A percentile compares a stretch with the other conserved stretches of the same genome.
Conservation (phyloP, 2,329 filamentous ascomycete species). For the Ciborinia camelliae region DNA sequence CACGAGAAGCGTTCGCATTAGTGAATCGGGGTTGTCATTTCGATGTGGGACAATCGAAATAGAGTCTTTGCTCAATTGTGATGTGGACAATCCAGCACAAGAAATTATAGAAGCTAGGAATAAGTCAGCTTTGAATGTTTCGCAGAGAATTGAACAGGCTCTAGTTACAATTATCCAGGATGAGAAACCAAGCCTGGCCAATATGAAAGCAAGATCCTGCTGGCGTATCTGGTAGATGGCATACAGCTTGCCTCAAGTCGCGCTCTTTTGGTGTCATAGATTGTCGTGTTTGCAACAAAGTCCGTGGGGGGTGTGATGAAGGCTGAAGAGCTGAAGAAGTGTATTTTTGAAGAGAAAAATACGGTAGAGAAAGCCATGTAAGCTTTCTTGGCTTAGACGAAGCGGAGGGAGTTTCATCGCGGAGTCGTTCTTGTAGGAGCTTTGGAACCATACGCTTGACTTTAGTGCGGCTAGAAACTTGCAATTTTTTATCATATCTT, state of each 20-base stretch:
- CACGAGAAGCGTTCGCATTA: neutral
- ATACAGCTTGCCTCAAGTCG: conserved; percentile 48
- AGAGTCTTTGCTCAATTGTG: neutral
- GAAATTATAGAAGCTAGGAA: conserved; percentile 3
- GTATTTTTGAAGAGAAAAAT: conserved; percentile 47
- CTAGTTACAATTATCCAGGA: conserved; percentile 43
- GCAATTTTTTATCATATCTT: conserved; percentile 25
- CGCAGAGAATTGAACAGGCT: conserved; percentile 20
- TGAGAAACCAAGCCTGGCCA: conserved; percentile 47
- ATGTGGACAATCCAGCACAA: neutral
- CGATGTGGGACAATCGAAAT: conserved; percentile 1
- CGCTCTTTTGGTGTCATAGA: conserved; percentile 41
- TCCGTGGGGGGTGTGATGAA: conserved; percentile 43
- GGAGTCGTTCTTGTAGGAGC: conserved; percentile 24
- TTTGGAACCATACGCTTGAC: conserved; percentile 23
- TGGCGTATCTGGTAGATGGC: conserved; percentile 40
- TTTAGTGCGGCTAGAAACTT: conserved; percentile 23
- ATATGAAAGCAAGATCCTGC: conserved; percentile 46
- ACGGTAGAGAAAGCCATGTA: conserved; percentile 40
- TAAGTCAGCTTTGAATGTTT: neutral
- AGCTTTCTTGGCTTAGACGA: conserved; percentile 21
- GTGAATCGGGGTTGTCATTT: neutral
- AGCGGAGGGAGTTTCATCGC: conserved; percentile 13
- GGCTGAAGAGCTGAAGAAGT: conserved; percentile 35
- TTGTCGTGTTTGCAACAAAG: conserved; percentile 45